Conservation (phyloP, 177 flowering plant species). For the Tripterygium wilfordii region DNA sequence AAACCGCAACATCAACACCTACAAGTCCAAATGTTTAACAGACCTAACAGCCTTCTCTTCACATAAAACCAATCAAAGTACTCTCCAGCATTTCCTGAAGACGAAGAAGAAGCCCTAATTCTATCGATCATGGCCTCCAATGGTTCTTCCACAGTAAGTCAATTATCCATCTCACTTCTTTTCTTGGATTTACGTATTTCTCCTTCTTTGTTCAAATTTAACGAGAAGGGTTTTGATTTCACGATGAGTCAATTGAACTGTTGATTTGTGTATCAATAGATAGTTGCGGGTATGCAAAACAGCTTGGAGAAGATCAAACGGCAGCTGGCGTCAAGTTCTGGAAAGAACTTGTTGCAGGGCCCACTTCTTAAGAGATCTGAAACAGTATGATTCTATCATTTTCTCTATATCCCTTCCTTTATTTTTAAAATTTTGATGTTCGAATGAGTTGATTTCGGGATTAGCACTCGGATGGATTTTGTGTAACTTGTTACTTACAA, state of each 20-base stretch:
- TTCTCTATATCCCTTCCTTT: neutral
- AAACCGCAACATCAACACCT: constrained; percentile 11
- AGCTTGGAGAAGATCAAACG: constrained; percentile 98
- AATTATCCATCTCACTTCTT: neutral
- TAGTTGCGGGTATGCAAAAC: constrained; percentile 46
- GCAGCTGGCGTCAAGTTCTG: constrained; percentile 83
- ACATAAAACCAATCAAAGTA: too few species aligned
- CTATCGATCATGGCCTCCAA: constrained; percentile 27
- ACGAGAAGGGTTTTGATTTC: neutral
- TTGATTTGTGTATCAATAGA: constrained; percentile 18
- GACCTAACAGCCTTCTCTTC: constrained; percentile 15
- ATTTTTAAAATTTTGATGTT: neutral
- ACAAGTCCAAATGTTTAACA: constrained; percentile 9
- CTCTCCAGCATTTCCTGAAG: too few species aligned
- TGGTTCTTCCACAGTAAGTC: constrained; percentile 26
- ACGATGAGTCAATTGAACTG: neutral
- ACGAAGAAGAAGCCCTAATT: too few species aligned
- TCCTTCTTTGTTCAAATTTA: neutral
- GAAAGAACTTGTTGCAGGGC: constrained; percentile 78
- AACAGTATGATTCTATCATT: constrained; percentile 43
- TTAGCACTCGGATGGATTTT: too few species aligned
- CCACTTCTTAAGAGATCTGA: constrained; percentile 98
- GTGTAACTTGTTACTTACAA: too few species aligned
- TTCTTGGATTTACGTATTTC: constrained; percentile 2
- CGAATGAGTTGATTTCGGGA: too few species aligned